Evolutionary conservation across 179 eudicot genomes (phyloP).

Genomic region (Amaranthus tricolor): DNA sequence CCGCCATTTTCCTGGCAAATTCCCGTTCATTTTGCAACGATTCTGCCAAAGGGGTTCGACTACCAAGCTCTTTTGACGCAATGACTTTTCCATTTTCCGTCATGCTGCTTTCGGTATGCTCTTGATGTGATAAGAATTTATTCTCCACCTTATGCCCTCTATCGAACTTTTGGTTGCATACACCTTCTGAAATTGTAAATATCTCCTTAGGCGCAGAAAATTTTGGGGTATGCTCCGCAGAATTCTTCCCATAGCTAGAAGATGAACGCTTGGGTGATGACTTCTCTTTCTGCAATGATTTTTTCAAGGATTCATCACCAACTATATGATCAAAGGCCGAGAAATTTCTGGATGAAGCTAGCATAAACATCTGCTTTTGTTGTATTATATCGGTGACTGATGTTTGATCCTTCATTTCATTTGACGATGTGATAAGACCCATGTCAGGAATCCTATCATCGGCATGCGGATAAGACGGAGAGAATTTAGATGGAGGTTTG

Average conservation of each 20-base stretch:
- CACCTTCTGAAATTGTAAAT: slow-evolving; percentile 14
- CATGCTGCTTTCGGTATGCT: slow-evolving; percentile 22
- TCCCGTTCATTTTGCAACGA: slow-evolving; percentile 34
- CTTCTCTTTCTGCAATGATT: slow-evolving; percentile 33
- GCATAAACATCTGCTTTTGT: slow-evolving; percentile 19
- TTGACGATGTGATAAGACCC: slow-evolving; percentile 16
- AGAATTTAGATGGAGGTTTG: slow-evolving; percentile 15
- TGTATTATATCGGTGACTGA: slow-evolving; percentile 19
- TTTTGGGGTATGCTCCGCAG: slow-evolving; percentile 29
- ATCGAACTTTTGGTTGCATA: slow-evolving; percentile 21
- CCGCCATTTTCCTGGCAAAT: slow-evolving; percentile 20
- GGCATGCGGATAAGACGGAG: slow-evolving; percentile 24
- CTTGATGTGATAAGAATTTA: slow-evolving; percentile 17
- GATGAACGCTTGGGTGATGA: slow-evolving; percentile 25
- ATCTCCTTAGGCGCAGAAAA: slow-evolving; percentile 26
- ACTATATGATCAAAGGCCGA: too few species aligned
- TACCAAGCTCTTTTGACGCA: slow-evolving; percentile 25
- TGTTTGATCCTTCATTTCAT: slow-evolving; percentile 25
- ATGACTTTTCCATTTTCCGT: slow-evolving; percentile 19
- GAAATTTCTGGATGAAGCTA: slow-evolving; percentile 25
- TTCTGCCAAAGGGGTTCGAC: slow-evolving; percentile 30
- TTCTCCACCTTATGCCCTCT: slow-evolving; percentile 18
- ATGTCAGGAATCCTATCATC: slow-evolving; percentile 17
- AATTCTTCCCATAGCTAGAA: slow-evolving; percentile 21
- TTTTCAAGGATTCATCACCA: not conserved